phyloP scores from a whole-genome alignment of 345 rosid genomes.

The Pistacia atlantica region DNA sequence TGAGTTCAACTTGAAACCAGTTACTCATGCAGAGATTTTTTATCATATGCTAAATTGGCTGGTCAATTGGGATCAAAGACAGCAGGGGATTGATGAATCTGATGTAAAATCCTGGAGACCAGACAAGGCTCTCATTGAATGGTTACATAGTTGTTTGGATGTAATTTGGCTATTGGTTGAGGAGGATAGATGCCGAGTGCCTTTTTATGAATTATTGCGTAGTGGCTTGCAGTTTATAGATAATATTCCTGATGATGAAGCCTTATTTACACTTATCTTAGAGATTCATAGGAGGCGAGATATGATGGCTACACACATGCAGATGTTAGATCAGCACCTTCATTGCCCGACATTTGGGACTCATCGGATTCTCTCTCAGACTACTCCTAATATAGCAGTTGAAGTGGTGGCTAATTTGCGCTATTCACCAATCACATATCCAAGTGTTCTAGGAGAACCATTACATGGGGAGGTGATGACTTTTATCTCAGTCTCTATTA shows the following conservation, averaged over 20 bases:
- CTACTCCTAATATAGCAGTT: slow-evolving; percentile 66
- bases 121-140: slow-evolving; percentile 74
- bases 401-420: slow-evolving; percentile 75
- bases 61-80: slow-evolving; percentile 92
- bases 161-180: slow-evolving; percentile 92
- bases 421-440: slow-evolving; percentile 92
- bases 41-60: slow-evolving; percentile 86
- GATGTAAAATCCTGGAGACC: slow-evolving; percentile 69
- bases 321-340: slow-evolving; percentile 96
- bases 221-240: slow-evolving; percentile 96
- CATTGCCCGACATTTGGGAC: slow-evolving; percentile 98
- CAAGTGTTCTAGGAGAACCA: slow-evolving; percentile 98
- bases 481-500: slow-evolving; percentile 10
- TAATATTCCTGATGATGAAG: slow-evolving; percentile 94
- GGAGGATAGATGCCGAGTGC: slow-evolving; percentile 83
- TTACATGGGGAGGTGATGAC: slow-evolving; percentile 88
- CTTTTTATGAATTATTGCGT: slow-evolving; percentile 90
- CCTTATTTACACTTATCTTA: slow-evolving; percentile 87
- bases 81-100: slow-evolving; percentile 64
- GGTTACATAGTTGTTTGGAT: slow-evolving; percentile 93
- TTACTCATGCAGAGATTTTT: slow-evolving; percentile 80
- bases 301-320: slow-evolving; percentile 98
- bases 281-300: slow-evolving; percentile 98
- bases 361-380: slow-evolving; percentile 71
- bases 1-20: slow-evolving; percentile 74